phyloP scores from a whole-genome alignment of 768 basidiomycete species.

The Boletus insuetus region DNA sequence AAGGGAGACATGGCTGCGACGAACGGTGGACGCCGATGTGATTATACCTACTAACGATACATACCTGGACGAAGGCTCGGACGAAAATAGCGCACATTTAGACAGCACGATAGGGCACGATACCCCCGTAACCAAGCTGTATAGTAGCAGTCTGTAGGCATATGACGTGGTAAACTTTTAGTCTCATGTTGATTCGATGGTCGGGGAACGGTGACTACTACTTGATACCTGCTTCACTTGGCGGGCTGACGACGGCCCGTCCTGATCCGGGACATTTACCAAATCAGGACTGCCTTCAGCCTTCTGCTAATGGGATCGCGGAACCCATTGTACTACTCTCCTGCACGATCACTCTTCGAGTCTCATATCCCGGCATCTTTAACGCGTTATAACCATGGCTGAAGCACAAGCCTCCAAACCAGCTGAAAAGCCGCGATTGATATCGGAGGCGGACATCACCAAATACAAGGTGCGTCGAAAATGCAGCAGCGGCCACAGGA shows the following conservation, averaged over 20 bases:
- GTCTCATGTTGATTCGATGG: not conserved
- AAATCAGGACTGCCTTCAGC: slow-evolving; percentile 21
- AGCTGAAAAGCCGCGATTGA: slow-evolving; percentile 53
- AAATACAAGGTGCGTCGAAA: slow-evolving; percentile 72
- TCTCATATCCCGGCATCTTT: slow-evolving; percentile 1
- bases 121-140: slow-evolving; percentile 26
- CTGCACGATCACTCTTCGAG: slow-evolving; percentile 4
- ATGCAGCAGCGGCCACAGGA: slow-evolving; percentile 16
- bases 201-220: too few species aligned
- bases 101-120: slow-evolving; percentile 20
- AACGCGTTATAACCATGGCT: slow-evolving; percentile 45
- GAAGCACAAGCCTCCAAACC: slow-evolving; percentile 48
- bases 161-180: not conserved
- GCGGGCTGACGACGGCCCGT: not conserved
- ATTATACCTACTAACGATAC: slow-evolving; percentile 14
- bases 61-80: slow-evolving; percentile 17
- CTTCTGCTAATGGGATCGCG: slow-evolving; percentile 4
- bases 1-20: slow-evolving; percentile 31
- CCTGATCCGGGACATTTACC: slow-evolving; percentile 13
- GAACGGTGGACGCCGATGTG: slow-evolving; percentile 6
- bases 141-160: slow-evolving; percentile 24
- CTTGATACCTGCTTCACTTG: too few species aligned
- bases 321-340: not conserved
- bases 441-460: slow-evolving; percentile 72
- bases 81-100: slow-evolving; percentile 16